Conservation (phyloP, 2,329 filamentous ascomycete species). For the Macroventuria anomochaeta region DNA sequence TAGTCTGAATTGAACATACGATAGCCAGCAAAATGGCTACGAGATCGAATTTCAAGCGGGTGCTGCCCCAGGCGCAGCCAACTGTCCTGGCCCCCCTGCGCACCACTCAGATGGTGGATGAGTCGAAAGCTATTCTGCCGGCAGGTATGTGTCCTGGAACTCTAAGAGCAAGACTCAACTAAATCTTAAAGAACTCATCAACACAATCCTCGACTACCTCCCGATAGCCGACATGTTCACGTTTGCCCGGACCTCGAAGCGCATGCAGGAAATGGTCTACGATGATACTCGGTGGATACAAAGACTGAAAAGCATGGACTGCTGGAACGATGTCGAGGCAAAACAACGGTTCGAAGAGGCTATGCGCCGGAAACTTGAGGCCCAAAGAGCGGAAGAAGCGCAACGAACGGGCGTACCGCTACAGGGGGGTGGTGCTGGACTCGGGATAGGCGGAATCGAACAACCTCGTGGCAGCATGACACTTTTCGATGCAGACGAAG, state of each 20-base stretch:
- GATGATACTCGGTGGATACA: conserved; percentile 96
- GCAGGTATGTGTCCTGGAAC: conserved; percentile 65
- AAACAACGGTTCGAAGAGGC: conserved; percentile 79
- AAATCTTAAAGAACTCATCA: conserved; percentile 74
- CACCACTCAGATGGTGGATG: conserved; percentile 79
- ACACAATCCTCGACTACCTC: conserved; percentile 86
- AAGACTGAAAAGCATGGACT: conserved; percentile 81
- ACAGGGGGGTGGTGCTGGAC: conserved; percentile 46
- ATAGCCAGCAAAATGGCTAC: conserved; percentile 32
- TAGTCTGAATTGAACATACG: conserved; percentile 1
- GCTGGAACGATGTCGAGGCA: conserved; percentile 91
- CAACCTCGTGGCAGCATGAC: conserved; percentile 59
- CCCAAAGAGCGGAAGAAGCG: conserved; percentile 55
- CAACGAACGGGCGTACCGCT: conserved; percentile 42
- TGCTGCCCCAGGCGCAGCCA: conserved; percentile 34
- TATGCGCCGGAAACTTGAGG: conserved; percentile 63
- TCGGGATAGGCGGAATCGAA: conserved; percentile 43
- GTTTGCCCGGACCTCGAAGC: conserved; percentile 82
- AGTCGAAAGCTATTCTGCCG: conserved; percentile 78
- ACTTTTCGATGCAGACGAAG: conserved; percentile 79
- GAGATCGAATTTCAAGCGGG: conserved; percentile 61
- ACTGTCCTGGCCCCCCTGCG: conserved; percentile 77
- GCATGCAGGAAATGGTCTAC: conserved; percentile 97
- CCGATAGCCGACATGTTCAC: conserved; percentile 83
- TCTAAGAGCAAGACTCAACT: not conserved